Evolutionary conservation across 1,284 basidiomycete species (phyloP), one percentile per base, ranked within the genome.

Genomic region (Calocybe gambosa): DNA sequence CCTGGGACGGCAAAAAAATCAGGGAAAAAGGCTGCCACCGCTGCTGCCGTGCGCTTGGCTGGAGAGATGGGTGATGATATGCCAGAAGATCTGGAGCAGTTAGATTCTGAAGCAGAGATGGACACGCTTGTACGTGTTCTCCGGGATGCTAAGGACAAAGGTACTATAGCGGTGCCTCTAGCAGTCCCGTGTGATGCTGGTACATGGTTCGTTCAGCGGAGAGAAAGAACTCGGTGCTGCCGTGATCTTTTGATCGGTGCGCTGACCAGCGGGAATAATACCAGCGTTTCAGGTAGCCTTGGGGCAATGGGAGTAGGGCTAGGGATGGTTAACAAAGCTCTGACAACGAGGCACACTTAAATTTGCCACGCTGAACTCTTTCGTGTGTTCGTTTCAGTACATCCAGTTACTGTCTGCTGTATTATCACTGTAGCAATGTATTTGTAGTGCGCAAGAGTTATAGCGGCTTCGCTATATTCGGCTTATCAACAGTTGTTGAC

Each of bases 71-170:
- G 73, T 2, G 80, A 79, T 26, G 82, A 82, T 42, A 68, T 71
- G n/a, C 75, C 75, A 39, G 85, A 87, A 61, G 87, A 88, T 52
- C 67, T 87, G 47, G 86, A 89, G 47, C 86, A 89, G 46, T 56
- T 90, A 43, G 87, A 90, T 60, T 89, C 86, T 2, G 85, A 89
- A 56, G 80, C 78, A 15, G 90, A 74, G 67, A 74, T 64, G 69
- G 87, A 58, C 69, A 85, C 64, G 64, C 78, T 74, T 62, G 80
- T 60, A 54, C 69, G 58, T 51, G 69, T 62, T 49, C 71, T 65
- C 9, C 71, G 77, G 28, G 62, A 69, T 3, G 80, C 83, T 0
- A 74, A 74, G 42, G 72, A 77, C 20, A 74, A 70, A 49, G 82
- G 79, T 60, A 26, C 78, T 60, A 60, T 78, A 66, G 55, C 70